phyloP scores from a whole-genome alignment of 176 grass and related monocot genomes.

The Eragrostis nindensis region DNA sequence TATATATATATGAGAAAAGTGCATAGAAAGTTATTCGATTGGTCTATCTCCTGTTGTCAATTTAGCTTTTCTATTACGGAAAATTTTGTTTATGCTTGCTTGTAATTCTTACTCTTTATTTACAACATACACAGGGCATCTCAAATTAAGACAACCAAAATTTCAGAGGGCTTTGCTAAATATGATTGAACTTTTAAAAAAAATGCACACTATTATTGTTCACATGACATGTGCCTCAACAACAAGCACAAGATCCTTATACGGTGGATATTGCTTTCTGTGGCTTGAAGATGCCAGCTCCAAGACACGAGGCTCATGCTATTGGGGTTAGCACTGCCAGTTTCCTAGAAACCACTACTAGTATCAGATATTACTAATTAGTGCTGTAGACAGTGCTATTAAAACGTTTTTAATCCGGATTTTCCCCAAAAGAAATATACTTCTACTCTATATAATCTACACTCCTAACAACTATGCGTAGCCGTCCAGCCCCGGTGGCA shows the following conservation, averaged over 20 bases:
- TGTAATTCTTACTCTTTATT: not conserved
- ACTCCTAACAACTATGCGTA: too few species aligned
- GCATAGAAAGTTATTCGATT: slow-evolving; percentile 9
- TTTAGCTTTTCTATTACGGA: slow-evolving; percentile 20
- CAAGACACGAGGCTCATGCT: slow-evolving; percentile 5
- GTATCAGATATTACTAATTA: not conserved
- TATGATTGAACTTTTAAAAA: not conserved
- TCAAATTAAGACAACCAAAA: not conserved
- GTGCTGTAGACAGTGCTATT: not conserved
- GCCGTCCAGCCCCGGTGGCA: too few species aligned
- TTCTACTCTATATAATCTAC: too few species aligned
- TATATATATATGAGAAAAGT: slow-evolving; percentile 26
- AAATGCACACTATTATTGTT: not conserved
- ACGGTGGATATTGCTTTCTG: slow-evolving; percentile 43
- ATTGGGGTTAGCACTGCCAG: slow-evolving; percentile 6
- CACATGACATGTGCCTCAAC: slow-evolving; percentile 14
- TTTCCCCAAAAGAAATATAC: too few species aligned
- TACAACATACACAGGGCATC: slow-evolving; percentile 26
- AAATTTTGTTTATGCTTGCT: not conserved
- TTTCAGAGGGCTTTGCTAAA: not conserved
- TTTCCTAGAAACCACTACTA: slow-evolving; percentile 24
- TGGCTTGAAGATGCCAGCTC: slow-evolving; percentile 11
- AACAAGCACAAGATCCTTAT: slow-evolving; percentile 44
- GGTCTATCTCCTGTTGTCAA: slow-evolving; percentile 37
- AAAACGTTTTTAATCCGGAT: too few species aligned